Evolutionary conservation across 306 rosid genomes (phyloP).

Genomic region (Cucurbita argyrosperma): DNA sequence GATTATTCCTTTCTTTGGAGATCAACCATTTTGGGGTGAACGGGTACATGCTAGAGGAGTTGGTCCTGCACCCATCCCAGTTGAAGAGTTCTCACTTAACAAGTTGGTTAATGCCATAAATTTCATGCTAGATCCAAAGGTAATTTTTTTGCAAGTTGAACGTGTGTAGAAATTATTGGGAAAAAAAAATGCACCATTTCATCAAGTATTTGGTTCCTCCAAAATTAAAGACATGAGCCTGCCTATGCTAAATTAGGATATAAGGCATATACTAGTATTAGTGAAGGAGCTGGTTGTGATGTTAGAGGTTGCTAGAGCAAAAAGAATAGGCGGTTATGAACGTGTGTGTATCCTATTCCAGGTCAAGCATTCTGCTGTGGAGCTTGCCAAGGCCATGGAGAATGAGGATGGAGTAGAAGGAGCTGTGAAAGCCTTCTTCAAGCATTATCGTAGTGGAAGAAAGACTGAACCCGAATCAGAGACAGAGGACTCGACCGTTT

Average conservation of each 20-base stretch:
- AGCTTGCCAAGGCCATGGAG: conserved; percentile 85
- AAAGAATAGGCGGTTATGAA: not conserved
- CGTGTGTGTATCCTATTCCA: conserved; percentile 15
- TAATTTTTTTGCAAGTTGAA: conserved; percentile 11
- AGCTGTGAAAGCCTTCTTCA: conserved; percentile 94
- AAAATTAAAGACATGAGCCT: not conserved
- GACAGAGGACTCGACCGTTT: conserved; percentile 24
- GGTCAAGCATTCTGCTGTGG: conserved; percentile 70
- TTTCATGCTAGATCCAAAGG: conserved; percentile 81
- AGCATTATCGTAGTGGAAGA: conserved; percentile 49
- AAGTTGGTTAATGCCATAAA: conserved; percentile 67
- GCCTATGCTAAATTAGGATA: not conserved
- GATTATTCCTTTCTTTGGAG: conserved; percentile 89
- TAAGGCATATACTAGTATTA: not conserved
- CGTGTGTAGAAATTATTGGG: not conserved
- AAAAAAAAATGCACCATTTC: not conserved
- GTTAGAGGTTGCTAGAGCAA: not conserved
- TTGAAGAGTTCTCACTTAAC: conserved; percentile 79
- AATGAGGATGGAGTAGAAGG: conserved; percentile 91
- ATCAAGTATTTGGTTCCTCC: not conserved
- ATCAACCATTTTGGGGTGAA: conserved; percentile 99
- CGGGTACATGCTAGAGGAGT: conserved; percentile 86
- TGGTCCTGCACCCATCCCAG: conserved; percentile 86
- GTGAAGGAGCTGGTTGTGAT: not conserved
- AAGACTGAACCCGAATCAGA: conserved; percentile 38